A percentile compares a stretch with the other conserved stretches of the same genome.
Conservation (phyloP, 345 rosid species). For the Syzygium jambos region DNA sequence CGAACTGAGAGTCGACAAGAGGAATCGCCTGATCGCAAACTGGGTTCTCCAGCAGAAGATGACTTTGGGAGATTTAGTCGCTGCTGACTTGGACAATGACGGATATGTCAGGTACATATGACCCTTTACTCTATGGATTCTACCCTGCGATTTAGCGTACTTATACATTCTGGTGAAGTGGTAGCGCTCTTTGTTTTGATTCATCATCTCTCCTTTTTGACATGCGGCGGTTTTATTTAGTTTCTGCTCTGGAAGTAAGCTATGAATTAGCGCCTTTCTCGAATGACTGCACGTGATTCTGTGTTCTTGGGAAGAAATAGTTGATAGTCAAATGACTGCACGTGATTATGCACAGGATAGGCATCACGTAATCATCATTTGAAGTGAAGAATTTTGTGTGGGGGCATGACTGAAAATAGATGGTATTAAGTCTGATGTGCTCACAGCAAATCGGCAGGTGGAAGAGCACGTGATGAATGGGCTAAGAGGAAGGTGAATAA, state of each 20-base stretch:
- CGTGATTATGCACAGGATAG: background rate
- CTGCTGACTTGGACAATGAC: slow-evolving; percentile 61
- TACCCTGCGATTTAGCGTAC: background rate
- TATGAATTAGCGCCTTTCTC: background rate
- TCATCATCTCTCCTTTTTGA: background rate
- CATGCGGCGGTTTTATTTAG: background rate
- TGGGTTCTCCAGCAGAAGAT: slow-evolving; percentile 60
- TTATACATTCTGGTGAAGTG: background rate
- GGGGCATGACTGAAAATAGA: background rate
- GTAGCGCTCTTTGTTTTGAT: background rate
- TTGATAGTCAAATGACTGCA: background rate
- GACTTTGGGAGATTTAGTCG: slow-evolving; percentile 52
- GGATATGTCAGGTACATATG: slow-evolving; percentile 53
- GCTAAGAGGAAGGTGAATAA: background rate
- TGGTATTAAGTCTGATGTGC: background rate
- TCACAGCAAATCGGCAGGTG: background rate
- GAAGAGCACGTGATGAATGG: background rate
- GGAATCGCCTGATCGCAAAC: slow-evolving; percentile 43
- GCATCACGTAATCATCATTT: background rate
- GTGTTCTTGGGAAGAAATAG: background rate
- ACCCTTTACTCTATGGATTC: background rate
- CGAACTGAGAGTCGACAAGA: slow-evolving; percentile 48
- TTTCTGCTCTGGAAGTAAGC: background rate
- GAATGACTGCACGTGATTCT: background rate
- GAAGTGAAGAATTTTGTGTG: background rate